These are phyloP conservation scores for Trichoderma endophyticum DNA, from an alignment of 2,329 filamentous ascomycete species.

Conservation along the genomic window DNA sequence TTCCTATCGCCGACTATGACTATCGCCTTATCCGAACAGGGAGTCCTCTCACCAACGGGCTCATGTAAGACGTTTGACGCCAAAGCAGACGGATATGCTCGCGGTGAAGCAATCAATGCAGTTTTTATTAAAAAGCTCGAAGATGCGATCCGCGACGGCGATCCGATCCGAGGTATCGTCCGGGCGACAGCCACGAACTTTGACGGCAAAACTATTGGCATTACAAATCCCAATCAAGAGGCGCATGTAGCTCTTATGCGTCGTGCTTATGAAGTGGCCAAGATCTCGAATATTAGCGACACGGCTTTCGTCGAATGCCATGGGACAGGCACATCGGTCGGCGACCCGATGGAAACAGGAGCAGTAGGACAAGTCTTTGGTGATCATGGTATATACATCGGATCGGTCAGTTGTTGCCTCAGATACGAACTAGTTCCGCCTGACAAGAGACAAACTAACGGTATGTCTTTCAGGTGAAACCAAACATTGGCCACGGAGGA, in stretches of 20 bases:
- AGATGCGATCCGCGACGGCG: slow-evolving; percentile 45
- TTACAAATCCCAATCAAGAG: slow-evolving; percentile 38
- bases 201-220: slow-evolving; percentile 42
- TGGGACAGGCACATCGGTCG: slow-evolving; percentile 39
- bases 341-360: slow-evolving; percentile 36
- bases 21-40: slow-evolving; percentile 32
- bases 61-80: slow-evolving; percentile 39
- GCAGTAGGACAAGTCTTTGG: slow-evolving; percentile 34
- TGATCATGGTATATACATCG: slow-evolving; percentile 27
- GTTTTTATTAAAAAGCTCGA: slow-evolving; percentile 46
- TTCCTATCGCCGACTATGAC: slow-evolving; percentile 29
- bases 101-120: slow-evolving; percentile 46
- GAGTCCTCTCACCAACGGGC: slow-evolving; percentile 35
- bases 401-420: slow-evolving; percentile 25
- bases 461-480: slow-evolving; percentile 29
- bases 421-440: slow-evolving; percentile 23
- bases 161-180: slow-evolving; percentile 42
- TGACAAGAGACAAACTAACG: not conserved
- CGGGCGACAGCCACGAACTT: slow-evolving; percentile 35
- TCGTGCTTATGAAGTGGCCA: slow-evolving; percentile 29
- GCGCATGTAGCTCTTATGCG: slow-evolving; percentile 35
- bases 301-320: slow-evolving; percentile 40
- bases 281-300: slow-evolving; percentile 24
- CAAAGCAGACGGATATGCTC: slow-evolving; percentile 47
- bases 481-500: slow-evolving; percentile 44